These are phyloP conservation scores for Leishmania guyanensis DNA, from an alignment of 208 protist species.

Conservation along the genomic window DNA sequence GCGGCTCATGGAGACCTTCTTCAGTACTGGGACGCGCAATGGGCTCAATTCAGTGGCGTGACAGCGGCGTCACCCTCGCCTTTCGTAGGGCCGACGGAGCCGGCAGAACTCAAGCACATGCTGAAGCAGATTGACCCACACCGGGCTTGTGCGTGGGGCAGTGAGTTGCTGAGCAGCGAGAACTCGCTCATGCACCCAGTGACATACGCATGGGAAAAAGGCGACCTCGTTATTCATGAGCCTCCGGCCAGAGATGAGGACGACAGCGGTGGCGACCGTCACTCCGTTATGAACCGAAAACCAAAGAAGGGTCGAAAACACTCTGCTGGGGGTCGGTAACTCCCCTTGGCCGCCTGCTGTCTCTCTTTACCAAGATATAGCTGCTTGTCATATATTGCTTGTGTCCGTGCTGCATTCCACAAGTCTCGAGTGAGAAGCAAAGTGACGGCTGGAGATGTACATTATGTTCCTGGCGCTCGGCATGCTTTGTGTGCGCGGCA, in stretches of 20 bases:
- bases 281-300: neutral
- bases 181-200: constrained; percentile 26
- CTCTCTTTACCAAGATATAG: neutral
- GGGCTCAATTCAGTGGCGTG: constrained; percentile 7
- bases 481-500: neutral
- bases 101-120: constrained; percentile 15
- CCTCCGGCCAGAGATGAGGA: neutral
- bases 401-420: neutral
- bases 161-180: constrained; percentile 22
- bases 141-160: constrained; percentile 28
- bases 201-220: constrained; percentile 8
- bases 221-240: neutral
- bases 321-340: neutral
- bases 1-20: constrained; percentile 14
- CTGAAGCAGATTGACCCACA: constrained; percentile 23
- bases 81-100: constrained; percentile 13
- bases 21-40: constrained; percentile 23
- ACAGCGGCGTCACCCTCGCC: neutral
- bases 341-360: neutral
- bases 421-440: neutral
- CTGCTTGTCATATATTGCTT: neutral
- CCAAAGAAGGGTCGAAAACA: neutral
- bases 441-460: neutral
- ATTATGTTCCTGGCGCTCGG: neutral
- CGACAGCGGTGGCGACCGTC: no score